Evolutionary conservation across 2,329 filamentous ascomycete species (phyloP).

Genomic region (Pseudogymnoascus destructans): DNA sequence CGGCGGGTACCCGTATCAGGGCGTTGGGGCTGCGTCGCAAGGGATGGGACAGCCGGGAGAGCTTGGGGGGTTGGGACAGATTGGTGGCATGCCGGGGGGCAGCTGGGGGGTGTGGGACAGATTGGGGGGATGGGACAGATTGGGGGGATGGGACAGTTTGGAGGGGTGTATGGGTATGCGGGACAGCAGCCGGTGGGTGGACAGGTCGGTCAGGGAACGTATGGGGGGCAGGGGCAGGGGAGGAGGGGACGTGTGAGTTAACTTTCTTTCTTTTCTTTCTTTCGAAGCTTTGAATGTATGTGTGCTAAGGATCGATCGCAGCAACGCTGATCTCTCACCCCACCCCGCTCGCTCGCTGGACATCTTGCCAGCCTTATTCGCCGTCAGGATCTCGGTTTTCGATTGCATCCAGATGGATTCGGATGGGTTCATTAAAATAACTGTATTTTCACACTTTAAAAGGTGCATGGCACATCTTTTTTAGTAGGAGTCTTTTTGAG

Average conservation of each 20-base stretch:
- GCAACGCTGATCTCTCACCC: too few species aligned
- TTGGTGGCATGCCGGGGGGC: background rate
- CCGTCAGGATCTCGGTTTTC: too few species aligned
- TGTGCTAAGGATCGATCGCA: too few species aligned
- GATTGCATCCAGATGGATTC: too few species aligned
- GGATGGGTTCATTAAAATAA: too few species aligned
- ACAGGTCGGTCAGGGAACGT: background rate
- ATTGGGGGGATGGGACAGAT: background rate
- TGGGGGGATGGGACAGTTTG: background rate
- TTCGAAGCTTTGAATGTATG: too few species aligned
- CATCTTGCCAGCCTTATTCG: too few species aligned
- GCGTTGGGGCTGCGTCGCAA: background rate
- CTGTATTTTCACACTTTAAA: too few species aligned
- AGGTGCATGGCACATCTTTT: too few species aligned
- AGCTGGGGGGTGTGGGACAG: background rate
- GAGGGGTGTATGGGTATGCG: background rate
- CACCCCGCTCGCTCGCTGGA: too few species aligned
- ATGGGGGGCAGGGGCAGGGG: background rate
- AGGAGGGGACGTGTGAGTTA: background rate
- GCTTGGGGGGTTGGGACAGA: background rate
- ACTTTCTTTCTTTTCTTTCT: too few species aligned
- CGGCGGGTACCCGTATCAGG: background rate
- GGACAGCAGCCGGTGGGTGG: background rate
- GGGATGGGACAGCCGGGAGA: background rate
- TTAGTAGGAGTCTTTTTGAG: too few species aligned